phyloP scores from a whole-genome alignment of 2,329 filamentous ascomycete genomes.

The Hymenoscyphus albidus region DNA sequence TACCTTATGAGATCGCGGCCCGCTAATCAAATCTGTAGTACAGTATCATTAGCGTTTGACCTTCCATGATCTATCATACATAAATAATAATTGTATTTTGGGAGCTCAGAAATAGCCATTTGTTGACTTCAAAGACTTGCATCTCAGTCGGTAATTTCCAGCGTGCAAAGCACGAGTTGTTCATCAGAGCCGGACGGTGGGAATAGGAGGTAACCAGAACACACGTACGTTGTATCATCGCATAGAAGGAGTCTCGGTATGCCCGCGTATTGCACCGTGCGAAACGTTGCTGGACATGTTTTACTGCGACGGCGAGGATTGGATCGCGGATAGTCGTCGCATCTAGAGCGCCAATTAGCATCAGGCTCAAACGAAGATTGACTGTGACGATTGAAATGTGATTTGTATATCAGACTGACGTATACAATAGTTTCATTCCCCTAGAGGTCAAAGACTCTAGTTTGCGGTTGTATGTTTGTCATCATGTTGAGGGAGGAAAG shows the following conservation, averaged over 20 bases:
- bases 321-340: neutral
- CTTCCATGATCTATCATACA: slow-evolving; percentile 14
- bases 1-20: slow-evolving; percentile 19
- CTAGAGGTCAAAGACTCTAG: slow-evolving; percentile 95
- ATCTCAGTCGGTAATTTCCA: slow-evolving; percentile 97
- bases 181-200: slow-evolving; percentile 36
- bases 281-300: neutral
- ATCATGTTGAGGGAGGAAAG: slow-evolving; percentile 55
- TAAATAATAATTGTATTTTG: slow-evolving; percentile 11
- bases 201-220: slow-evolving; percentile 23
- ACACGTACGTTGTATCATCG: slow-evolving; percentile 4
- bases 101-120: slow-evolving; percentile 80
- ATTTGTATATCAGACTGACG: slow-evolving; percentile 75
- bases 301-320: neutral
- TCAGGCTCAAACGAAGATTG: neutral
- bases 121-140: slow-evolving; percentile 69
- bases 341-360: neutral
- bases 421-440: slow-evolving; percentile 84
- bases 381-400: neutral
- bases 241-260: neutral
- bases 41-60: slow-evolving; percentile 17
- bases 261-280: neutral
- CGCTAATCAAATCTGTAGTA: slow-evolving; percentile 3
- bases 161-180: slow-evolving; percentile 46
- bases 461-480: slow-evolving; percentile 81